A percentile compares a stretch with the other conserved stretches of the same genome.
Evolutionary conservation across 75 land plant species (phyloP).

Genomic region (Ceratopteris richardii): DNA sequence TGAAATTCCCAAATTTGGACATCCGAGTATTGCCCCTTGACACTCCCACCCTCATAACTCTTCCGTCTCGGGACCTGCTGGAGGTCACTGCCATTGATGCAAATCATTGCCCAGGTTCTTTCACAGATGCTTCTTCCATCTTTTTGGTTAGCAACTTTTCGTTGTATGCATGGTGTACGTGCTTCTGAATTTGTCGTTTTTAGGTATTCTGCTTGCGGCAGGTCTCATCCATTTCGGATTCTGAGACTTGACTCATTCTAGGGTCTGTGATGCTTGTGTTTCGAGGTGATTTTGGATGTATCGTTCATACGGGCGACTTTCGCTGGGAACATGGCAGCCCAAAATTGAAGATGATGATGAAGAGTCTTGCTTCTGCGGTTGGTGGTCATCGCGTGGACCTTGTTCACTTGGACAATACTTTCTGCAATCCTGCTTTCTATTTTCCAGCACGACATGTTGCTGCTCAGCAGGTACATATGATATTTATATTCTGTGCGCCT

Average conservation of each 20-base stretch:
- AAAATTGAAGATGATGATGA: slow-evolving; percentile 10
- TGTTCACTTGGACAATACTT: slow-evolving; percentile 64
- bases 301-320: slow-evolving; percentile 61
- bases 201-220: background rate
- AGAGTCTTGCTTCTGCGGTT: slow-evolving; percentile 27
- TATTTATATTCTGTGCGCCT: no score
- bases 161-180: background rate
- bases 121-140: no score
- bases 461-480: slow-evolving; percentile 39
- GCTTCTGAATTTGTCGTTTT: background rate
- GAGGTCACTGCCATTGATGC: slow-evolving; percentile 60
- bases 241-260: slow-evolving; percentile 5
- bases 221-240: background rate
- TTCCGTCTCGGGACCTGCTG: slow-evolving; percentile 14
- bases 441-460: slow-evolving; percentile 55
- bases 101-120: slow-evolving; percentile 56
- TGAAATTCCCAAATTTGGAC: slow-evolving; percentile 42
- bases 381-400: slow-evolving; percentile 26
- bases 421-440: slow-evolving; percentile 43
- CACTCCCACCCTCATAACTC: slow-evolving; percentile 21
- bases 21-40: slow-evolving; percentile 36
- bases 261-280: slow-evolving; percentile 70
- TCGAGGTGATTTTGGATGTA: slow-evolving; percentile 53
- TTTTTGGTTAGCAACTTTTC: no score
- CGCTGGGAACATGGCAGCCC: slow-evolving; percentile 48